Evolutionary conservation across 73 alveolate genomes (phyloP).

Genomic region (Uronychia binucleata): DNA sequence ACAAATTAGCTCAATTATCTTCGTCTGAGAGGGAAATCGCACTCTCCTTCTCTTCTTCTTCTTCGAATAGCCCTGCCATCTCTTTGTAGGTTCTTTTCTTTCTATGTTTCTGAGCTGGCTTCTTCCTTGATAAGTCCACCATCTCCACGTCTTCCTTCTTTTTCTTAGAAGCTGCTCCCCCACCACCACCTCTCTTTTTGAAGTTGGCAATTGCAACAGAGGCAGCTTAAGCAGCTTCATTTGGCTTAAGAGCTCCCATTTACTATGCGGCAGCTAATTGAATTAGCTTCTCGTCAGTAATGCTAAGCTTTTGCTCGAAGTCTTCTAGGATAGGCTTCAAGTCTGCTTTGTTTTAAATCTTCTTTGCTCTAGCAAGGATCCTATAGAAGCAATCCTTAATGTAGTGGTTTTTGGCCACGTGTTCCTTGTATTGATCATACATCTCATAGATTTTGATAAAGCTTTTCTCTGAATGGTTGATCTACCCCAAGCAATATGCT

Average conservation of each 20-base stretch:
- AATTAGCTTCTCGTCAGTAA: constrained; percentile 1
- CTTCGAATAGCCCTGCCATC: not conserved
- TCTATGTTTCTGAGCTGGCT: not conserved
- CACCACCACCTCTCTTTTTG: not conserved
- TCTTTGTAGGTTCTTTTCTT: not conserved
- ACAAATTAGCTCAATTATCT: not conserved
- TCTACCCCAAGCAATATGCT: constrained; percentile 43
- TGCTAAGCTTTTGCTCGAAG: not conserved
- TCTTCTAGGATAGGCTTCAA: not conserved
- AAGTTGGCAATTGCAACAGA: not conserved
- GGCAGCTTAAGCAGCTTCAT: constrained; percentile 27
- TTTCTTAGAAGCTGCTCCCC: not conserved
- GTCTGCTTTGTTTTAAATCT: not conserved
- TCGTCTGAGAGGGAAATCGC: not conserved
- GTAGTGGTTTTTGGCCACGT: not conserved
- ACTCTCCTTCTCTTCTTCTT: not conserved
- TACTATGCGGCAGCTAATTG: constrained; percentile 19
- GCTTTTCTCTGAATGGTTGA: constrained; percentile 41
- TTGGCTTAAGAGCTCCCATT: constrained; percentile 3
- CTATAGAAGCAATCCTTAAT: constrained; percentile 4
- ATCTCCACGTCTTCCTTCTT: not conserved
- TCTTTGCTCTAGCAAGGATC: not conserved
- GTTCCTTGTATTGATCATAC: constrained; percentile 48
- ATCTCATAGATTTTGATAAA: constrained; percentile 30
- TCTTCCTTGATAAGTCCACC: not conserved